Conservation (phyloP, 108 stramenopile genomes). For the Conticribra guillardii region DNA sequence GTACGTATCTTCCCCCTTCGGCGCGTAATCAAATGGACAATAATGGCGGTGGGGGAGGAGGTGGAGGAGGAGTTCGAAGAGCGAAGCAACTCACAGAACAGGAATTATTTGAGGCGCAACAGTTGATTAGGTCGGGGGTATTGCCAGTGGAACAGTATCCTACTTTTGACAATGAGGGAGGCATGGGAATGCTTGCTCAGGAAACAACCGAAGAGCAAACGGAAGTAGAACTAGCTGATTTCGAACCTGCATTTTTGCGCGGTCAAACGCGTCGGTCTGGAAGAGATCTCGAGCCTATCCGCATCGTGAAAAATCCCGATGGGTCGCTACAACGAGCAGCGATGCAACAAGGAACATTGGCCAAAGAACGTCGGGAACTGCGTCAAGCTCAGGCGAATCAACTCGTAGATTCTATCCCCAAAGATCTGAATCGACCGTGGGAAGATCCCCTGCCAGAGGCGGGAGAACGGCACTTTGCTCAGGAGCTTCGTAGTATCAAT, state of each 20-base stretch:
- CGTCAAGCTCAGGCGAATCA: constrained; percentile 95
- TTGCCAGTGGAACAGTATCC: constrained; percentile 96
- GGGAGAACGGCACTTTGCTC: constrained; percentile 97
- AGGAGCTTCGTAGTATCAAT: constrained; percentile 95
- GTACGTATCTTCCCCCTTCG: constrained; percentile 16
- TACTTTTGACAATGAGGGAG: constrained; percentile 93
- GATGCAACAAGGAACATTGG: constrained; percentile 90
- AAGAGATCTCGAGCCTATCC: constrained; percentile 85
- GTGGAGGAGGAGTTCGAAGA: constrained; percentile 49
- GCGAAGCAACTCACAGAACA: constrained; percentile 92
- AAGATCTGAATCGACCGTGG: constrained; percentile 97
- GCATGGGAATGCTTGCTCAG: constrained; percentile 90
- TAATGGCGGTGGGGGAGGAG: neutral
- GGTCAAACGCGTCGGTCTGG: constrained; percentile 91
- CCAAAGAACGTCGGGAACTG: constrained; percentile 97
- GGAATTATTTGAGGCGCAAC: constrained; percentile 96
- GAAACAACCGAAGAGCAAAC: constrained; percentile 97
- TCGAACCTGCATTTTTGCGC: constrained; percentile 94
- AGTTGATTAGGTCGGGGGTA: constrained; percentile 96
- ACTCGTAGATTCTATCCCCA: constrained; percentile 97
- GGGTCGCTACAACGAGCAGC: constrained; percentile 97
- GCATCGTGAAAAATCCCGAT: constrained; percentile 98
- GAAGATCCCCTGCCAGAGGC: constrained; percentile 98
- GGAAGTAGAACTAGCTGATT: constrained; percentile 94
- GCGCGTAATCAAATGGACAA: constrained; percentile 18